These are phyloP conservation scores for Arachis hypogaea DNA, from an alignment of 306 rosid genomes.

Conservation along the genomic window DNA sequence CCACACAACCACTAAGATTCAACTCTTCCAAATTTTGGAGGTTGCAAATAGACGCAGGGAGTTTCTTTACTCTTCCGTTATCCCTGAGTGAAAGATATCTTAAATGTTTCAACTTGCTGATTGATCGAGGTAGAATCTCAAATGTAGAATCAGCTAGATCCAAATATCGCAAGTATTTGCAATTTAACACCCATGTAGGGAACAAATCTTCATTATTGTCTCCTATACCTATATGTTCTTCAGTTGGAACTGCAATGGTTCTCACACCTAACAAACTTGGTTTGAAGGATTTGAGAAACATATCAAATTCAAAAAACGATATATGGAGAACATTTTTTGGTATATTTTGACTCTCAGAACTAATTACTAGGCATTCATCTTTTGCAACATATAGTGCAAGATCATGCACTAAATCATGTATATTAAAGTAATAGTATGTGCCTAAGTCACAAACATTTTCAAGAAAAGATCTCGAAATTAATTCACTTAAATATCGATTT, in stretches of 20 bases:
- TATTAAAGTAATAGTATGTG: not conserved
- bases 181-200: not conserved
- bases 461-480: constrained; percentile 40
- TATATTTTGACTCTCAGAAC: not conserved
- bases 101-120: constrained; percentile 2
- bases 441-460: not conserved
- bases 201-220: not conserved
- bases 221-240: too few relatives aligned
- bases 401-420: constrained; percentile 46
- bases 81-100: too few relatives aligned
- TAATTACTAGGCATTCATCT: constrained; percentile 2
- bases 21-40: constrained; percentile 42
- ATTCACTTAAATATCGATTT: constrained; percentile 18
- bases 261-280: too few relatives aligned
- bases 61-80: constrained; percentile 30
- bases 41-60: constrained; percentile 40
- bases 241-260: too few relatives aligned
- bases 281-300: not conserved
- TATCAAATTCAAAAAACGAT: not conserved
- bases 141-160: constrained; percentile 20
- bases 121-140: constrained; percentile 27
- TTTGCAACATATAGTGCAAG: constrained; percentile 29
- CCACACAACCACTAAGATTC: constrained; percentile 11
- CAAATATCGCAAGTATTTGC: constrained; percentile 30
- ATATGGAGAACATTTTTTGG: not conserved